Evolutionary conservation across 2,329 filamentous ascomycete genomes (phyloP).

Genomic region (Calonectria pseudoturangicola): DNA sequence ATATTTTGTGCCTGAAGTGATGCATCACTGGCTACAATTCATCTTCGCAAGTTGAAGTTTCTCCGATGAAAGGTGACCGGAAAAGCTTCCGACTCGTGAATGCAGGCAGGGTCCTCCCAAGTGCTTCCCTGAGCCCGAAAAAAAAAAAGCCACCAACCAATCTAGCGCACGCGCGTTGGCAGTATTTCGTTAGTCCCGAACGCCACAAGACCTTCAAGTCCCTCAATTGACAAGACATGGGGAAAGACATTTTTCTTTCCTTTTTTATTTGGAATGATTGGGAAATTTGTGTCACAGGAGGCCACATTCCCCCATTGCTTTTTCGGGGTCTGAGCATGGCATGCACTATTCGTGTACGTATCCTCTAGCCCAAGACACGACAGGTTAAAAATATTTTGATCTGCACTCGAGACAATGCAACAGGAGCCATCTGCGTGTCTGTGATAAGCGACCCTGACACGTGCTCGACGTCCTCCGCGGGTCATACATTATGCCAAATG

Average conservation of each 20-base stretch:
- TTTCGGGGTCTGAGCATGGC: background rate
- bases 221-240: slow-evolving; percentile 6
- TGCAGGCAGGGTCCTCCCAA: too few species aligned
- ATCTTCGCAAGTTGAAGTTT: too few species aligned
- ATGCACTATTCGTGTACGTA: background rate
- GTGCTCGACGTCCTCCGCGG: background rate
- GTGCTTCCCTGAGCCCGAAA: too few species aligned
- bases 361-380: slow-evolving; percentile 1
- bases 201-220: background rate
- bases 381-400: slow-evolving; percentile 23
- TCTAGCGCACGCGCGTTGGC: too few species aligned
- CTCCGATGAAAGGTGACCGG: too few species aligned
- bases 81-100: too few species aligned
- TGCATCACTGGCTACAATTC: too few species aligned
- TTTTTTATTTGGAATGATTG: slow-evolving; percentile 11
- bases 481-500: background rate
- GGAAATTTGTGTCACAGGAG: slow-evolving; percentile 13
- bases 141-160: too few species aligned
- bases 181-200: too few species aligned
- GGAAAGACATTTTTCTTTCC: background rate
- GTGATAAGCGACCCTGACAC: slow-evolving; percentile 5
- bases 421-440: background rate
- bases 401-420: background rate
- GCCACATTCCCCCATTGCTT: background rate
- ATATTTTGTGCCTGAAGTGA: too few species aligned